phyloP scores from a whole-genome alignment of 163 green algal genomes.

The Coccomyxa subellipsoidea region DNA sequence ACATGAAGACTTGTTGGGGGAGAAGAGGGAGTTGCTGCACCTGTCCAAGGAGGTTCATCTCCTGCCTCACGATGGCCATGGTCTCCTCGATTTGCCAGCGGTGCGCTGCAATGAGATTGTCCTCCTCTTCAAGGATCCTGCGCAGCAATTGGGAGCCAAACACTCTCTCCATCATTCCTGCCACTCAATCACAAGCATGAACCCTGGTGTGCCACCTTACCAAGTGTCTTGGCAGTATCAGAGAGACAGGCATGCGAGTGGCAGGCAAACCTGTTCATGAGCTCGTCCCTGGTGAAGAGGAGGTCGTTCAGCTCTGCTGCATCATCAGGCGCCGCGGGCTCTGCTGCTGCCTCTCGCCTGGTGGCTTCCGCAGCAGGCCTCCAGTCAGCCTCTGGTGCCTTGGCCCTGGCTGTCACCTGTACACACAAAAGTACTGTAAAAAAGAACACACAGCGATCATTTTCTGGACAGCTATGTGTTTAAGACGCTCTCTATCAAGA shows the following conservation, averaged over 20 bases:
- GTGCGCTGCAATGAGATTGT: conserved; percentile 88
- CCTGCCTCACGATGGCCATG: conserved; percentile 86
- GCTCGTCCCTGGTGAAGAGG: conserved; percentile 43
- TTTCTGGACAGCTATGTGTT: too few species aligned
- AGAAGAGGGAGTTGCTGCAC: conserved; percentile 7
- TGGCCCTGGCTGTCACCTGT: neutral
- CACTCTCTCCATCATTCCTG: too few species aligned
- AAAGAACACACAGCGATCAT: too few species aligned
- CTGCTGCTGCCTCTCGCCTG: neutral
- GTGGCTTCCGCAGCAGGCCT: neutral
- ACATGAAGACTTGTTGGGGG: too few species aligned
- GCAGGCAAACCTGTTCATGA: conserved; percentile 21
- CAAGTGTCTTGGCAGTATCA: too few species aligned
- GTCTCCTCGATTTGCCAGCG: conserved; percentile 87
- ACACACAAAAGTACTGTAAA: too few species aligned
- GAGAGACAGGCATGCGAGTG: too few species aligned
- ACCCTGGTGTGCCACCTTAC: too few species aligned
- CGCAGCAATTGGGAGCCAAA: neutral
- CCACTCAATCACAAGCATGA: too few species aligned
- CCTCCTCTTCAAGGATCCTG: conserved; percentile 80
- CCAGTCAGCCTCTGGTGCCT: neutral
- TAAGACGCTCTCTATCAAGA: too few species aligned
- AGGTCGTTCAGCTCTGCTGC: neutral
- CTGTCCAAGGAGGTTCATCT: conserved; percentile 67
- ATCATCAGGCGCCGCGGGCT: conserved; percentile 49